Evolutionary conservation across 1,284 basidiomycete species (phyloP).

Genomic region (Trichosporon coremiiforme): DNA sequence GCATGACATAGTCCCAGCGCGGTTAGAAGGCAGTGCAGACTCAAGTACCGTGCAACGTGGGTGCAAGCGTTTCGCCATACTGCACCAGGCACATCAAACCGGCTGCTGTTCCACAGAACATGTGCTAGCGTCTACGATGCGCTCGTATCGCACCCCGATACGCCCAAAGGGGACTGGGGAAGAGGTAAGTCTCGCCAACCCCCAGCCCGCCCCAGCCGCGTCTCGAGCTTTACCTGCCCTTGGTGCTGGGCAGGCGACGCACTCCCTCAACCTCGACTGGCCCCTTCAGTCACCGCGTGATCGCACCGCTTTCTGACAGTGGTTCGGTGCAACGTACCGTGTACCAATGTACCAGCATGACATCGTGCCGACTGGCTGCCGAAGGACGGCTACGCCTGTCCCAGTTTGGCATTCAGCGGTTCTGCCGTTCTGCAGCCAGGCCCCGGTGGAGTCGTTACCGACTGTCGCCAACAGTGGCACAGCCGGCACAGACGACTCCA

Average conservation of each 20-base stretch:
- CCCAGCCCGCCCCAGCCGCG: too few relatives aligned
- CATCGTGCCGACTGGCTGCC: background rate
- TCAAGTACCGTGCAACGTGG: too few relatives aligned
- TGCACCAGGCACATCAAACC: too few relatives aligned
- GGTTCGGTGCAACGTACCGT: background rate
- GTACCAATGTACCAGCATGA: background rate
- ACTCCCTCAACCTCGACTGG: background rate
- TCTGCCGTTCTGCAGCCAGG: slow-evolving; percentile 7
- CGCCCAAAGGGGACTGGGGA: too few relatives aligned
- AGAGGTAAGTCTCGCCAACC: too few relatives aligned
- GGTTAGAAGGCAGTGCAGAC: too few relatives aligned
- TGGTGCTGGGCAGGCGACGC: background rate
- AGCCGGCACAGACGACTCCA: background rate
- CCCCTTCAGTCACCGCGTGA: background rate
- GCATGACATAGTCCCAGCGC: too few relatives aligned
- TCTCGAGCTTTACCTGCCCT: too few relatives aligned
- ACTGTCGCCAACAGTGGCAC: background rate
- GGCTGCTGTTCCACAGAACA: too few relatives aligned
- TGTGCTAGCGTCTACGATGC: too few relatives aligned
- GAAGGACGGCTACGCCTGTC: background rate
- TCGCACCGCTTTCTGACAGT: background rate
- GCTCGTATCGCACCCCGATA: too few relatives aligned
- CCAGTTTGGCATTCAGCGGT: background rate
- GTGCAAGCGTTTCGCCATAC: too few relatives aligned
- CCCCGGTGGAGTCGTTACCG: background rate